Evolutionary conservation across 208 protist species (phyloP), one percentile per base, ranked within the genome.

Genomic region (Novymonas esmeraldas): DNA sequence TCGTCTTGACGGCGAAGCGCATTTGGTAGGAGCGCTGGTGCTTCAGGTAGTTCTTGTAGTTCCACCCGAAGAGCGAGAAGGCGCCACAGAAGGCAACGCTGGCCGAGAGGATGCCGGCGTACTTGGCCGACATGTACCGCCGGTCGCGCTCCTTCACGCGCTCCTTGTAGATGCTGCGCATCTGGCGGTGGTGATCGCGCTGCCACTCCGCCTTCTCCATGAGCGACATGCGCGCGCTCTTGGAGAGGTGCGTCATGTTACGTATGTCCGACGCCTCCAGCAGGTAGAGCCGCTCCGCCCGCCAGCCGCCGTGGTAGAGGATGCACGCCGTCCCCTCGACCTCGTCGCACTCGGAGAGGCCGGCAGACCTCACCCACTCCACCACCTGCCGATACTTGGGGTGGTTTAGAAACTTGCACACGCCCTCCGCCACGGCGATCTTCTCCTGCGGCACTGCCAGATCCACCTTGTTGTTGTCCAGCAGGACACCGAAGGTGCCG

Each of bases 181-280:
- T 85, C 49, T 94, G 87, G 0, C 87, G 76, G 64, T 96, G 87
- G 49, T 94, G 85, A 48, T 96, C 90, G 33, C 87, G 82, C 74
- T 96, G 82, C 90, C 87, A 94, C 68, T 96, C 90, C 34, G 90
- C 87, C 77, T 93, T 92, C 78, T 96, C 90, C 65, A 94, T 76
- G 18, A 96, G 79, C 64, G 79, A 86, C 79, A 94, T 89, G 26
- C 90, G 85, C 22, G 84, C 80, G 55, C 75, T 83, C 69, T 93
- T 87, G 39, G 80, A 87, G 7, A 96, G 78, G 54, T 96, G 88
- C 36, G 77, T 72, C 46, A 94, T 72, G 54, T 72, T 74, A 45
- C 82, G 74, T 6, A 93, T 85, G 73, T 96, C 91, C 4, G 74
- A 64, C 16, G 78, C 75, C 54, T 93, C 87, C 3, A 96, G 76